phyloP scores from a whole-genome alignment of 2,329 filamentous ascomycete genomes.

The Microdochium trichocladiopsis region DNA sequence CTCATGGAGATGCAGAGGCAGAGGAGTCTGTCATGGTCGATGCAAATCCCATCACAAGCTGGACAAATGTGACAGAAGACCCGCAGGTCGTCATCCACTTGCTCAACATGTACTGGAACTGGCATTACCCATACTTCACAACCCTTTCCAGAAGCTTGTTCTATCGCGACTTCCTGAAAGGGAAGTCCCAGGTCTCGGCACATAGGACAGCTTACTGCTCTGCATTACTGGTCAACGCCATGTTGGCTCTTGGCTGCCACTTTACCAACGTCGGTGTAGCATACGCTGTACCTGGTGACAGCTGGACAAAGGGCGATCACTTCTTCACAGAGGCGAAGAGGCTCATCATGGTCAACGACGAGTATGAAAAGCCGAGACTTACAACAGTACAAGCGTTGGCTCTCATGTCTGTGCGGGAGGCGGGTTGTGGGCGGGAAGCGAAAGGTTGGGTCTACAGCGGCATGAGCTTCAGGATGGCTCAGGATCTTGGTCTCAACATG shows the following conservation, averaged over 20 bases:
- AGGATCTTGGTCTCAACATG: slow-evolving; percentile 86
- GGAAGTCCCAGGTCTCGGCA: slow-evolving; percentile 46
- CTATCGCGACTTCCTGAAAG: slow-evolving; percentile 74
- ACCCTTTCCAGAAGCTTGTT: slow-evolving; percentile 83
- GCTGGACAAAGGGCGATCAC: slow-evolving; percentile 84
- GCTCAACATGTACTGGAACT: slow-evolving; percentile 96
- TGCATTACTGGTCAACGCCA: slow-evolving; percentile 83
- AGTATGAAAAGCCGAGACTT: slow-evolving; percentile 82
- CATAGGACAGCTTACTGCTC: slow-evolving; percentile 73
- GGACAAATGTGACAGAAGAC: slow-evolving; percentile 82
- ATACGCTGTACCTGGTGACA: slow-evolving; percentile 64
- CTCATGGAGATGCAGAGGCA: slow-evolving; percentile 31
- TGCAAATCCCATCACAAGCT: slow-evolving; percentile 70
- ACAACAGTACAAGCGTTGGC: slow-evolving; percentile 91
- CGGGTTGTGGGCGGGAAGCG: slow-evolving; percentile 86
- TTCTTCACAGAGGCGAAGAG: slow-evolving; percentile 94
- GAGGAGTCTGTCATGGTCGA: slow-evolving; percentile 41
- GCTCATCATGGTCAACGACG: slow-evolving; percentile 82
- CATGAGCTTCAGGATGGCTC: slow-evolving; percentile 97
- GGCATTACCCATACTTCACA: slow-evolving; percentile 96
- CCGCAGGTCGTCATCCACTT: slow-evolving; percentile 75
- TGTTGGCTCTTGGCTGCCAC: slow-evolving; percentile 87
- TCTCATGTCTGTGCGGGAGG: slow-evolving; percentile 93
- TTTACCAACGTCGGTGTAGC: slow-evolving; percentile 75
- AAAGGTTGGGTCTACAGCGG: slow-evolving; percentile 98